phyloP scores from a whole-genome alignment of 768 basidiomycete species.

The Vararia minispora region DNA sequence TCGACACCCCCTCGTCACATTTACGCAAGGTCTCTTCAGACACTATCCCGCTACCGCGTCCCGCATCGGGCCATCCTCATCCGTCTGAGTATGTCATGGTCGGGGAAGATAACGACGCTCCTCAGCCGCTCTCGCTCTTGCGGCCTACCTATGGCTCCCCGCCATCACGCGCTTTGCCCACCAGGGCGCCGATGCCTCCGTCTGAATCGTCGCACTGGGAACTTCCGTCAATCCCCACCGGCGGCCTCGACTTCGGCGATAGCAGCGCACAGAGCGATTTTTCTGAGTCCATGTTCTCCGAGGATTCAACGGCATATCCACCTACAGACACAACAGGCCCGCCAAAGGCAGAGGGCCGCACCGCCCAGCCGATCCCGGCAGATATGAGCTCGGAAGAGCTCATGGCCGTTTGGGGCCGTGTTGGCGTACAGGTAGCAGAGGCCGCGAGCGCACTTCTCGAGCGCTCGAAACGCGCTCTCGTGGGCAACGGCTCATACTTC shows the following conservation, averaged over 20 bases:
- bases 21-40: slow-evolving; percentile 7
- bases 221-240: slow-evolving; percentile 46
- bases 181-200: slow-evolving; percentile 26
- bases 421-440: slow-evolving; percentile 67
- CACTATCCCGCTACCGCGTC: slow-evolving; percentile 14
- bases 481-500: slow-evolving; percentile 77
- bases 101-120: slow-evolving; percentile 18
- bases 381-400: slow-evolving; percentile 53
- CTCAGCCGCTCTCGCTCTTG: slow-evolving; percentile 36
- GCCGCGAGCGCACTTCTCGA: slow-evolving; percentile 57
- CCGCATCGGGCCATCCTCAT: slow-evolving; percentile 20
- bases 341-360: slow-evolving; percentile 12
- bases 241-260: slow-evolving; percentile 40
- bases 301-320: slow-evolving; percentile 34
- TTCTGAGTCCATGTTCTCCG: slow-evolving; percentile 50
- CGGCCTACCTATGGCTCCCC: slow-evolving; percentile 22
- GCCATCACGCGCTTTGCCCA: slow-evolving; percentile 27
- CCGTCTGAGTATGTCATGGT: slow-evolving; percentile 25
- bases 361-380: slow-evolving; percentile 18
- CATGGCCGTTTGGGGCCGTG: slow-evolving; percentile 55
- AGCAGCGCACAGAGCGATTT: slow-evolving; percentile 28
- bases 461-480: slow-evolving; percentile 63
- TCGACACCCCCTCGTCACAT: slow-evolving; percentile 6
- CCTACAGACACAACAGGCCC: slow-evolving; percentile 16
- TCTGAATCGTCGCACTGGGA: slow-evolving; percentile 44